Base-by-base conservation (phyloP, 192 early-diverging fungal species). In the Diversispora eburnea region DNA sequence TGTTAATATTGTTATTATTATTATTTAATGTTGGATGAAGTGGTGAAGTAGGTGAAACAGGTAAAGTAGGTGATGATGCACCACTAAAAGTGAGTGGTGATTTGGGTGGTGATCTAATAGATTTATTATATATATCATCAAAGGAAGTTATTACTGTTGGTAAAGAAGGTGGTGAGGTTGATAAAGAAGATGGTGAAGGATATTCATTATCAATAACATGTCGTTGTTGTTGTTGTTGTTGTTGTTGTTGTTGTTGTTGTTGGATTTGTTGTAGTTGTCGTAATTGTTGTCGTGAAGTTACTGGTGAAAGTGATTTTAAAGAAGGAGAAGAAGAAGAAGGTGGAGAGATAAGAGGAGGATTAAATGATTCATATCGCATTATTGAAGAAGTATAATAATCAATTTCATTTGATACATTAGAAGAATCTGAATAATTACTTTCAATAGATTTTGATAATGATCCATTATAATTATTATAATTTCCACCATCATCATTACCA, bases 131-230 rank as follows among this genome's bases (percentile, higher is more conserved):
- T 33, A 33, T 33, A 33, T 33, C 25, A 33, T 33, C 25, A 33
- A 33, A 33, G 25, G 25, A 33, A 1, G 25, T 33, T 33, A 33
- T 33, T 33, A 33, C 25, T 33, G 25, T 33, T 33, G 25, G 25
- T 33, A 33, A 33, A 33, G 25, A 33, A 33, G 25, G 25, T 33
- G 25, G 25, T 42, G 17, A 19, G 3, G 59, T 12, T 33, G 20
- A 61, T 61, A 61, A 19, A 19, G 59, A 20, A 41, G 59, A 61
- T 19, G 20, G 59, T 12, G 59, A 61, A 61, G 59, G 59, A 47
- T 33, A 33, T 33, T 2, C 25, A 33, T 33, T 33, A 33, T 2
- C 25, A 33, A 33, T 33, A 33, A 33, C 25, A 0, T 33, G 25
- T 33, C 25, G 25, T 33, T 33, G 25, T 33, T 33, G 25, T 33